These are phyloP conservation scores for Nitzschia sp. DNA, from an alignment of 108 stramenopile genomes.

Conservation along the genomic window DNA sequence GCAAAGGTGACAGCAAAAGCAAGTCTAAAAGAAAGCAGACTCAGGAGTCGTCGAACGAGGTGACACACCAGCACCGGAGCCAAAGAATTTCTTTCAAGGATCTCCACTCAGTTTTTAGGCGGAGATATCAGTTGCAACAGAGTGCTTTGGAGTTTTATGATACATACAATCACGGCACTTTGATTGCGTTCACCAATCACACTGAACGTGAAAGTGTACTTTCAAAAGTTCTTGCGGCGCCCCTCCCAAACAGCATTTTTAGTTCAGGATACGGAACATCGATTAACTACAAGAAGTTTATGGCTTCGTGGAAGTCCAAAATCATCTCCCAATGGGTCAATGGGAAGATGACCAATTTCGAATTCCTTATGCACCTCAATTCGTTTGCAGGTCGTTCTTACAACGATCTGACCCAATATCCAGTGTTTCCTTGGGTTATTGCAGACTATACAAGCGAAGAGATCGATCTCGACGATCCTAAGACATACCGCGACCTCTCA, in stretches of 20 bases:
- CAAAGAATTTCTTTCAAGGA: slow-evolving; percentile 79
- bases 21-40: slow-evolving; percentile 35
- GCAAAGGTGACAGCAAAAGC: slow-evolving; percentile 26
- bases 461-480: slow-evolving; percentile 90
- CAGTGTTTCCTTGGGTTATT: slow-evolving; percentile 98
- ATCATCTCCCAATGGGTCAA: slow-evolving; percentile 82
- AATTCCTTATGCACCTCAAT: slow-evolving; percentile 97
- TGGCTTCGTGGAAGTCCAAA: slow-evolving; percentile 76
- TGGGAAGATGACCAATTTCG: slow-evolving; percentile 95
- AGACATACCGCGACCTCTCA: slow-evolving; percentile 88
- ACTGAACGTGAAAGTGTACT: slow-evolving; percentile 80
- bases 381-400: slow-evolving; percentile 95
- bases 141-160: slow-evolving; percentile 94
- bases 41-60: slow-evolving; percentile 53
- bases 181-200: slow-evolving; percentile 69
- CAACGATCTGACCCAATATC: slow-evolving; percentile 97
- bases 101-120: slow-evolving; percentile 78
- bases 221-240: slow-evolving; percentile 59
- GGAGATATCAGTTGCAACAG: slow-evolving; percentile 93
- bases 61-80: slow-evolving; percentile 83
- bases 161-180: slow-evolving; percentile 69
- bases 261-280: slow-evolving; percentile 55
- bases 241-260: slow-evolving; percentile 86
- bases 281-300: slow-evolving; percentile 87
- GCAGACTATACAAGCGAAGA: slow-evolving; percentile 92